Evolutionary conservation across 1,139 yeast genomes (phyloP), one percentile per base, ranked within the genome.

Genomic region (Taphrina wiesneri): DNA sequence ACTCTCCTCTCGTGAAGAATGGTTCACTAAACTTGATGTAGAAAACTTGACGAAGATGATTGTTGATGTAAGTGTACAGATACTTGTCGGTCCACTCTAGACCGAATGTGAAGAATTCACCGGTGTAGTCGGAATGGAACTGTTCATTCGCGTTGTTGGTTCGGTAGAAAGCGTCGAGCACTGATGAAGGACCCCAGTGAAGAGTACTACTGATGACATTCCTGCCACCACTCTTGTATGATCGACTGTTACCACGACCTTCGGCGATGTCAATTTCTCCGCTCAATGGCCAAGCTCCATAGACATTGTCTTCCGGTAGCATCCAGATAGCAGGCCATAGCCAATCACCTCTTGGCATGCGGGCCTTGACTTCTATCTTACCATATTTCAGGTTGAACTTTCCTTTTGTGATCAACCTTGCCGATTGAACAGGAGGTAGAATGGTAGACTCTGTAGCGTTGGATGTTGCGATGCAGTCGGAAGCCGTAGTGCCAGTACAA

Each of bases 241-340:
- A 54, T 47, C 59, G 65, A 45, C 49, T 56, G 51, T 68, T 68
- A n/a, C 70, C 69, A 7, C 68, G 65, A n/a, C 67, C 49, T 52
- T 68, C 70, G 13, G 43, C 59, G 47, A 68, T 63, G 30, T 68
- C 70, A 26, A 68, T 68, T 46, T 68, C 70, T 13, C 70, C 70
- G 7, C 69, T 66, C 21, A 67, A 57, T 11, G 70, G 70, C 69
- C 69, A 68, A 7, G 46, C 47, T 19, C 70, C 70, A 34, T 68
- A 68, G 21, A 56, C 65, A 21, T 34, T 47, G 41, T 68, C 43
- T 2, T 39, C 56, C 26, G 70, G 70, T 47, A 68, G 36, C 70
- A 68, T 68, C 69, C 69, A 68, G 23, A 68, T 67, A n/a, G 70
- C 69, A 6, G 70, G 70, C 70, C 70, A 68, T 23, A 68, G n/a